phyloP scores from a whole-genome alignment of 352 stramenopile genomes.

The Aphanomyces euteiches region DNA sequence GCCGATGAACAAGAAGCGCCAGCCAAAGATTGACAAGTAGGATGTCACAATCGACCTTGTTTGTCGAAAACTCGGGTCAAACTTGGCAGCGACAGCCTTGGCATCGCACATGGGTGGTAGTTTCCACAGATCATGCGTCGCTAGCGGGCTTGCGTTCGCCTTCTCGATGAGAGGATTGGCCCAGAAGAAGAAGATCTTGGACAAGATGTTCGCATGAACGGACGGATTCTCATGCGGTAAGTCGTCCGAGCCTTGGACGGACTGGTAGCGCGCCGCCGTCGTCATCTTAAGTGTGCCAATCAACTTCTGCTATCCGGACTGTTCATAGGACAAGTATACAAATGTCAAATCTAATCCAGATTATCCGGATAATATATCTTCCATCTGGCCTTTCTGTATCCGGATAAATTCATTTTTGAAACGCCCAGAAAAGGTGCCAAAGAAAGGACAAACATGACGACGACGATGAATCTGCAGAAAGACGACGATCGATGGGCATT shows the following conservation, averaged over 20 bases:
- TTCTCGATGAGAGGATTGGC: conserved; percentile 23
- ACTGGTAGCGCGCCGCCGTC: neutral
- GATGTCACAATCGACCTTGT: conserved; percentile 28
- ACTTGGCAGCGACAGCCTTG: conserved; percentile 24
- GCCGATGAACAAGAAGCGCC: conserved; percentile 29
- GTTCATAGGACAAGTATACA: neutral
- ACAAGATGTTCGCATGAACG: conserved; percentile 2
- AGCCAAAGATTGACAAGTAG: conserved; percentile 30
- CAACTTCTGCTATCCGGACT: conserved; percentile 11
- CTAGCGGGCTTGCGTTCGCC: neutral
- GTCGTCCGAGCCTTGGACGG: neutral
- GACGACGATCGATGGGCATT: no score
- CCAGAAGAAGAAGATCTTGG: conserved; percentile 24
- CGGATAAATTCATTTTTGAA: no score
- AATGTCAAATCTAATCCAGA: neutral
- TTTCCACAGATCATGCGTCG: conserved; percentile 13
- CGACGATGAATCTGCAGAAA: no score
- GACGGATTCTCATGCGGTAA: neutral
- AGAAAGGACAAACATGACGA: no score
- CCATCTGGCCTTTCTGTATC: no score
- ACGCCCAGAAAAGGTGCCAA: no score
- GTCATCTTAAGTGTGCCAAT: neutral
- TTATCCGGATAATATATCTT: neutral
- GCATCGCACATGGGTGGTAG: neutral
- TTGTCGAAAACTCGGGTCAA: conserved; percentile 27